Base-by-base conservation (phyloP, 495 filamentous ascomycete genomes). In the Aspergillus leporis region DNA sequence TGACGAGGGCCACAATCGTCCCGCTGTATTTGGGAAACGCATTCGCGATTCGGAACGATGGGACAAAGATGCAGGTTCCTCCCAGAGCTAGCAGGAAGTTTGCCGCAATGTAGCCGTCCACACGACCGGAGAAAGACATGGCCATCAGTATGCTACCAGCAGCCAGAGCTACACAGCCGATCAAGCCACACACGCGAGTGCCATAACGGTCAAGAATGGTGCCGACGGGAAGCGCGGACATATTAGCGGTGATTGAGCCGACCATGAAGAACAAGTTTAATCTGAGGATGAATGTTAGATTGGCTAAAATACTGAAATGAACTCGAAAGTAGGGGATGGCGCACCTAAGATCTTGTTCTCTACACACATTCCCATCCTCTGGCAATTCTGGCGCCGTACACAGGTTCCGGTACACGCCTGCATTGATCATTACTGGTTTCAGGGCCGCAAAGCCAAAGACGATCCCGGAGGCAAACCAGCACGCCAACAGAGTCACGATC, bases 391-490 rank as follows among this genome's bases (percentile, higher is more conserved):
- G 64, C 5, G 70, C 59, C 0, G 76, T 77, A 61, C 88, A 91
- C 23, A 73, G 65, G 23, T 87, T 73, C 22, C 77, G 73, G 65
- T 90, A 91, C 6, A 90, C 86, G 0, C 83, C 83, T 66, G 90
- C 85, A 12, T 78, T 71, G 30, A 90, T 77, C 30, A 91, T 66
- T 2, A 90, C 79, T 0, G 88, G 88, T 62, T 90, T 91, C 49
- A 91, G 72, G 5, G 88, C 88, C 3, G 88, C 87, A 70, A 87
- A 91, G 6, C 88, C 88, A 68, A 90, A 91, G 5, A 90, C 85
- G 53, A 89, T 78, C 1, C 88, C 88, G 4, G 88, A 83, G 5
- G 85, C 83, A 51, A 86, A 74, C 62, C 87, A 84, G 66, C 86
- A 88, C 58, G 84, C 84, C 13, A 87, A 62, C 6, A 86, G 77